These are phyloP conservation scores for Sugiyamaella paludigena DNA, from an alignment of 1,139 yeast genomes.

Conservation along the genomic window DNA sequence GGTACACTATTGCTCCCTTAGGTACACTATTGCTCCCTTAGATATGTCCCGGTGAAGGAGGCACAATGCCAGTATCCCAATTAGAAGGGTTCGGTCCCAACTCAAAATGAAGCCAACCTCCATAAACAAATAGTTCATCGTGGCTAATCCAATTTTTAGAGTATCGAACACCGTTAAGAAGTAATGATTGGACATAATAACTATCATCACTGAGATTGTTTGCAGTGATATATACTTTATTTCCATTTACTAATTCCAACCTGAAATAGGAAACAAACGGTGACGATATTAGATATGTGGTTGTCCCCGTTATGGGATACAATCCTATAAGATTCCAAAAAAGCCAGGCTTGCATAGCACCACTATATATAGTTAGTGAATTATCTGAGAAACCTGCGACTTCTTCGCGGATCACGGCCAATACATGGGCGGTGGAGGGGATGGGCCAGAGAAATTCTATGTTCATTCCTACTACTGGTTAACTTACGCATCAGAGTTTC, in stretches of 20 bases:
- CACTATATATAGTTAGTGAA: slow-evolving; percentile 20
- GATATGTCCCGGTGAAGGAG: slow-evolving; percentile 16
- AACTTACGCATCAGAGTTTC: slow-evolving; percentile 40
- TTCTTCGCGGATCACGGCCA: too few relatives aligned
- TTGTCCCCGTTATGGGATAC: slow-evolving; percentile 43
- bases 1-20: too few relatives aligned
- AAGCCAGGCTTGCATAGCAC: slow-evolving; percentile 46
- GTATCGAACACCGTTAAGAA: slow-evolving; percentile 37
- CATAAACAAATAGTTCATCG: slow-evolving; percentile 35
- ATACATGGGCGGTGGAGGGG: too few relatives aligned
- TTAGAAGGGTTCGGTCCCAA: slow-evolving; percentile 12
- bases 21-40: too few relatives aligned
- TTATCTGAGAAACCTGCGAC: too few relatives aligned
- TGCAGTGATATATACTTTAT: slow-evolving; percentile 34
- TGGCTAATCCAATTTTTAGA: slow-evolving; percentile 41
- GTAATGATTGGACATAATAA: slow-evolving; percentile 36
- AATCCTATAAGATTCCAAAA: slow-evolving; percentile 41
- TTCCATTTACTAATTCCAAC: slow-evolving; percentile 36
- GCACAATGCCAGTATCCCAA: slow-evolving; percentile 13
- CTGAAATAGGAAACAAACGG: slow-evolving; percentile 37
- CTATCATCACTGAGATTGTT: slow-evolving; percentile 31
- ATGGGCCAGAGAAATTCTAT: too few relatives aligned
- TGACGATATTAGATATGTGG: slow-evolving; percentile 39
- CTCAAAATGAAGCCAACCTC: slow-evolving; percentile 28
- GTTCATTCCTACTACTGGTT: too few relatives aligned